Evolutionary conservation across 192 early-diverging fungal genomes (phyloP), one percentile per base, ranked within the genome.

Genomic region (Paraglomus occultum): DNA sequence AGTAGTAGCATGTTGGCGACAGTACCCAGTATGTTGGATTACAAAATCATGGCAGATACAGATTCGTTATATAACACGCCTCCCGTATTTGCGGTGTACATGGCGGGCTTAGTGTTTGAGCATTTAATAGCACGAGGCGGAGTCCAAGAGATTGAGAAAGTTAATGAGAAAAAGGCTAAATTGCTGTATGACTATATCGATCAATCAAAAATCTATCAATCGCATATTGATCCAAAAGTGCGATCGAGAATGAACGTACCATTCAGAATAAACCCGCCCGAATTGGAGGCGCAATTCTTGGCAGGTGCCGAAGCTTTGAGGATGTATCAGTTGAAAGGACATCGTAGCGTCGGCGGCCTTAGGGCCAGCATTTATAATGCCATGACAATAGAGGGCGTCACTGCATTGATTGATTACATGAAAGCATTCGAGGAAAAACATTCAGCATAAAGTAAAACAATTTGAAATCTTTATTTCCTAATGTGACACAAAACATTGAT

Each of bases 31-130:
- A 93, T 97, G 83, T 75, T 99, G 45, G 92, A 96, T 78, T 98
- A 89, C 84, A 84, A 87, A 81, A 89, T 89, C 70, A 88, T 86
- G 80, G 87, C 81, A 59, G 84, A 90, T 49, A 87, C 92, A 67
- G 83, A 88, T 61, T 95, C 94, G 5, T 82, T 99, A 76, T 95
- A 96, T 83, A 96, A 99, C 73, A 99, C 97, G 39, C 97, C 97
- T 49, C 95, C 97, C 12, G 95, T 91, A 48, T 99, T 92, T 79
- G 75, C 92, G 4, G 94, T 99, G 71, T 99, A 98, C 79, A 88
- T 99, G 51, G 87, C 91, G 8, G 89, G 89, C 22, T 82, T 98
- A 8, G 92, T 96, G 15, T 92, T 96, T 81, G 85, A 96, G 68
- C 92, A 91, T 89, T 79, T 92, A 40, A 62, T 87, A 58, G 76